Conservation (phyloP, 169 alveolate genomes). For the Ichthyophthirius multifiliis region DNA sequence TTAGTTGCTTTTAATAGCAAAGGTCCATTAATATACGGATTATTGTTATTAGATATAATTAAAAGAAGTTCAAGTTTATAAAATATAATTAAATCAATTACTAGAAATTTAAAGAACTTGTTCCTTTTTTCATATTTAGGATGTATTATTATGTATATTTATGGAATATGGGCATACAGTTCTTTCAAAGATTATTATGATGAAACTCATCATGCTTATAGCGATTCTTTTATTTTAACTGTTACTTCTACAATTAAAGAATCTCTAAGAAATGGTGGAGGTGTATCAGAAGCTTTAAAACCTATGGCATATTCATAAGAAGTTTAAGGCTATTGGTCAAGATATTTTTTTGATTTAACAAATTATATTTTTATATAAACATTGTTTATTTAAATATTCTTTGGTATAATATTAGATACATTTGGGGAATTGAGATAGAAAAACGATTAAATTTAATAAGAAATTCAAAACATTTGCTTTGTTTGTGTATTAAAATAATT, state of each 20-base stretch:
- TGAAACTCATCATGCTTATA: not conserved
- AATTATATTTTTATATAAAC: slow-evolving; percentile 23
- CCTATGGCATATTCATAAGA: not conserved
- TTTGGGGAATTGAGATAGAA: slow-evolving; percentile 41
- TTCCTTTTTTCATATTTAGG: slow-evolving; percentile 27
- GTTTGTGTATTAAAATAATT: slow-evolving; percentile 10
- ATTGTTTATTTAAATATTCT: slow-evolving; percentile 32
- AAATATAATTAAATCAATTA: slow-evolving; percentile 38
- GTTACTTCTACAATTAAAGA: slow-evolving; percentile 31
- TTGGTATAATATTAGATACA: slow-evolving; percentile 47
- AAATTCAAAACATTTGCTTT: slow-evolving; percentile 29
- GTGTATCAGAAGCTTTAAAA: slow-evolving; percentile 19
- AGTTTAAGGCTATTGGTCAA: not conserved
- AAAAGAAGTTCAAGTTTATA: slow-evolving; percentile 23
- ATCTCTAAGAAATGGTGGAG: slow-evolving; percentile 42
- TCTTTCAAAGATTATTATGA: not conserved
- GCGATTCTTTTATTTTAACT: slow-evolving; percentile 26
- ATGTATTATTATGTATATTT: slow-evolving; percentile 8
- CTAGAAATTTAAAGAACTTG: slow-evolving; percentile 19
- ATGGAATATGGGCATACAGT: slow-evolving; percentile 24
- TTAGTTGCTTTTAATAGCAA: not conserved
- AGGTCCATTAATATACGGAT: slow-evolving; percentile 28
- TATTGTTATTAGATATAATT: slow-evolving; percentile 27
- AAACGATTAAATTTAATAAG: slow-evolving; percentile 8
- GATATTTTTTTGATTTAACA: slow-evolving; percentile 33